Evolutionary conservation across 1,284 basidiomycete genomes (phyloP).

Genomic region (Coniferiporia sulphurascens): DNA sequence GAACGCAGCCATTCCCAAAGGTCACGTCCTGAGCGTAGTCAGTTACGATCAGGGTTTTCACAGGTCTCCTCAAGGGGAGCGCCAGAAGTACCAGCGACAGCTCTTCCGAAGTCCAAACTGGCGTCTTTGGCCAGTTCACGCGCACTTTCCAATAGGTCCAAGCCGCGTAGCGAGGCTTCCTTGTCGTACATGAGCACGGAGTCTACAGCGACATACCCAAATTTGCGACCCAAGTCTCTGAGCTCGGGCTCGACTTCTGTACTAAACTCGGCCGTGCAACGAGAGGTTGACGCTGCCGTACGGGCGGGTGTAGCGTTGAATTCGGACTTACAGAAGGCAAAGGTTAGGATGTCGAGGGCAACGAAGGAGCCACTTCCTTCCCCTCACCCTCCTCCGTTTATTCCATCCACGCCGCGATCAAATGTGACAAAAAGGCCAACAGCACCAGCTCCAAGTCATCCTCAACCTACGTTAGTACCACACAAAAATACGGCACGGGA

Average conservation of each 20-base stretch:
- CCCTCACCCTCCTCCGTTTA: neutral
- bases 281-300: conserved; percentile 18
- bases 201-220: conserved; percentile 62
- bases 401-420: neutral
- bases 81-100: neutral
- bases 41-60: neutral
- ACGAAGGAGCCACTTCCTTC: neutral
- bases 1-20: conserved; percentile 2
- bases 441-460: neutral
- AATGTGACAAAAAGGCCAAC: neutral
- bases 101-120: conserved; percentile 54
- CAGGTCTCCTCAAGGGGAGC: neutral
- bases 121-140: conserved; percentile 57
- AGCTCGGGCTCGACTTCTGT: conserved; percentile 36
- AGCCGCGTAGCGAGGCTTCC: conserved; percentile 38
- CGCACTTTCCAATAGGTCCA: conserved; percentile 36
- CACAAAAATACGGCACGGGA: no score
- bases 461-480: neutral
- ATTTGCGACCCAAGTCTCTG: conserved; percentile 54
- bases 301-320: conserved; percentile 22
- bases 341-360: conserved; percentile 1
- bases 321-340: conserved; percentile 1
- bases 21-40: neutral
- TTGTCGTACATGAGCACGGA: conserved; percentile 41
- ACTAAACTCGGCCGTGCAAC: conserved; percentile 24